Evolutionary conservation across 176 grass and related monocot genomes (phyloP), one percentile per base, ranked within the genome.

Genomic region (Oryza meyeriana): DNA sequence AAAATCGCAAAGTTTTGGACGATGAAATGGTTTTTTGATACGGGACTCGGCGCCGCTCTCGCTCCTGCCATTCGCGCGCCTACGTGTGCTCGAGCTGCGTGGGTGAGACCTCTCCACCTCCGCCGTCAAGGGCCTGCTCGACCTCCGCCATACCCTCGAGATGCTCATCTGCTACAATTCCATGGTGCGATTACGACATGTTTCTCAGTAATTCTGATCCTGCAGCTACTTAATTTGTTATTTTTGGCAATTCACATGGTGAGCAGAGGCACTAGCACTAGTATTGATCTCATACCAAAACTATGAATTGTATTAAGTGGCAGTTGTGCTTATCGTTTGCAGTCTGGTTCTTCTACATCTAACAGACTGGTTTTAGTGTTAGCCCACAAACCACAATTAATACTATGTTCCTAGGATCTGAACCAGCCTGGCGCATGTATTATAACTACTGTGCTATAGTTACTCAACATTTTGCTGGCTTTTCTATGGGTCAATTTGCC

Each of bases 31-130:
- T n/a, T n/a, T n/a, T n/a, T n/a, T n/a, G n/a, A n/a, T n/a, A n/a
- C 86, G 96, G 33, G 91, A 95, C 84, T 93, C 93, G 41, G 85
- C 96, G 74, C 91, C 93, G 34, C 72, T 99, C 16, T 93, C 89
- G 7, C 91, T 99, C 66, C 41, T 93, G 50, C 96, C 96, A 8
- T 98, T 95, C 14, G 84, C 88, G 77, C 80, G 89, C 75, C 87
- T 99, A 4, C 80, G 80, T 73, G 87, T 88, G 45, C 91, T 95
- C 75, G 93, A 94, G 85, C 84, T 99, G 17, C 84, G 89, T 0
- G 91, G 89, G 0, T 99, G 96, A 71, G 91, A 99, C 71, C 79
- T 99, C 58, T 99, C 96, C 33, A 93, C 85, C 32, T 91, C 93
- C 12, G 80, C 83, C 10, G 90, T 89, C 20, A 91, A 85, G 83